These are phyloP conservation scores for Aspergillus latus DNA, from an alignment of 2,329 filamentous ascomycete species.

Conservation along the genomic window DNA sequence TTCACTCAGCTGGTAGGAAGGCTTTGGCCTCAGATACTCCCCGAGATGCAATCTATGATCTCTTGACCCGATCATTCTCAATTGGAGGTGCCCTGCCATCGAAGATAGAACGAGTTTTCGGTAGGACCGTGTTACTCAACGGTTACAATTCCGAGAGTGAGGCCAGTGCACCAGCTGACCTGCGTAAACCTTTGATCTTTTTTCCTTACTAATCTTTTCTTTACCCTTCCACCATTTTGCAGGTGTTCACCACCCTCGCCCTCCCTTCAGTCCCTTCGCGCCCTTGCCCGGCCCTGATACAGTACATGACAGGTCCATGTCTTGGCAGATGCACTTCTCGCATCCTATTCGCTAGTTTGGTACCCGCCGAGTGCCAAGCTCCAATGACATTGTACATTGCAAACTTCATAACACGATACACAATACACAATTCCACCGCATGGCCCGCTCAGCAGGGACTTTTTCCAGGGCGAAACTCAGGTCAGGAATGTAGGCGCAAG, in stretches of 20 bases:
- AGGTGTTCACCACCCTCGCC: neutral
- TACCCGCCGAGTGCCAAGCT: neutral
- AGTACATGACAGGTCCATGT: neutral
- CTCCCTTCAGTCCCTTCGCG: neutral
- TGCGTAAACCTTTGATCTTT: too few relatives aligned
- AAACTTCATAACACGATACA: neutral
- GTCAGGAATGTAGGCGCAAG: neutral
- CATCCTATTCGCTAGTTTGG: neutral
- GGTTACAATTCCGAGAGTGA: too few relatives aligned
- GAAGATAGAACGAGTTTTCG: too few relatives aligned
- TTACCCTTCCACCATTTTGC: too few relatives aligned
- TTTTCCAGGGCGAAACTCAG: neutral
- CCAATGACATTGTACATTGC: neutral
- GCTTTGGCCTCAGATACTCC: too few relatives aligned
- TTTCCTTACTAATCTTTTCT: too few relatives aligned
- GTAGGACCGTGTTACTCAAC: too few relatives aligned
- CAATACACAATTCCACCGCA: neutral
- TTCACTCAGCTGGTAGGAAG: too few relatives aligned
- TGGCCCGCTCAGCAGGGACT: neutral
- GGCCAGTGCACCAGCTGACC: too few relatives aligned
- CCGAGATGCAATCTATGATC: too few relatives aligned
- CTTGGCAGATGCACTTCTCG: neutral
- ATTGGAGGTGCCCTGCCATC: too few relatives aligned
- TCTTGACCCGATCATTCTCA: too few relatives aligned
- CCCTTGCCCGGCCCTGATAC: neutral